Evolutionary conservation across 768 basidiomycete genomes (phyloP).

Genomic region (Tephrocybe sp.): DNA sequence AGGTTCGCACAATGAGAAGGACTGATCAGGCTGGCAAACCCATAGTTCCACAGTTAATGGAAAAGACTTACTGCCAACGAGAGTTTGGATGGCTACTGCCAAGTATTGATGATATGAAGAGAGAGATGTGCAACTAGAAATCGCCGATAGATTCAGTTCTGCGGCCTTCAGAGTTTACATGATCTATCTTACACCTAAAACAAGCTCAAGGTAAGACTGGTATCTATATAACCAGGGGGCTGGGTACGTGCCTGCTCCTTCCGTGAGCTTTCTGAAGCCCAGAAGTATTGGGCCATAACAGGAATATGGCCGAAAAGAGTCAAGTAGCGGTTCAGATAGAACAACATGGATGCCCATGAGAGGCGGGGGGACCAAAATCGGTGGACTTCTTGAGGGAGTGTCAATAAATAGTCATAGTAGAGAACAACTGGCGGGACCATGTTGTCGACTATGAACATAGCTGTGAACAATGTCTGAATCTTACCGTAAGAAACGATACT

Average conservation of each 20-base stretch:
- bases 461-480: neutral
- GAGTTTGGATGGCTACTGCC: slow-evolving; percentile 32
- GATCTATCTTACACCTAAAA: neutral
- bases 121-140: slow-evolving; percentile 25
- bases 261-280: slow-evolving; percentile 23
- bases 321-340: slow-evolving; percentile 44
- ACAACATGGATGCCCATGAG: slow-evolving; percentile 35
- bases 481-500: slow-evolving; percentile 17
- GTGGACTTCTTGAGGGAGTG: slow-evolving; percentile 39
- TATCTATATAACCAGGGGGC: neutral
- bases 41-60: neutral
- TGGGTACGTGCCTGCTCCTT: slow-evolving; percentile 21
- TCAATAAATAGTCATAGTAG: slow-evolving; percentile 51
- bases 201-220: too few species aligned
- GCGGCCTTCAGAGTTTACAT: neutral
- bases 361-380: slow-evolving; percentile 40
- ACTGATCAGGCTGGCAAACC: neutral
- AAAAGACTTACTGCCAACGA: slow-evolving; percentile 32
- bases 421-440: slow-evolving; percentile 29
- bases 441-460: neutral
- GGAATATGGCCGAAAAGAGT: slow-evolving; percentile 37
- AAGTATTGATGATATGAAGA: slow-evolving; percentile 29
- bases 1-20: slow-evolving; percentile 39
- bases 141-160: neutral
- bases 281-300: slow-evolving; percentile 32